These are phyloP conservation scores for Stagonosporopsis vannaccii DNA, from an alignment of 2,329 filamentous ascomycete genomes.

Conservation along the genomic window DNA sequence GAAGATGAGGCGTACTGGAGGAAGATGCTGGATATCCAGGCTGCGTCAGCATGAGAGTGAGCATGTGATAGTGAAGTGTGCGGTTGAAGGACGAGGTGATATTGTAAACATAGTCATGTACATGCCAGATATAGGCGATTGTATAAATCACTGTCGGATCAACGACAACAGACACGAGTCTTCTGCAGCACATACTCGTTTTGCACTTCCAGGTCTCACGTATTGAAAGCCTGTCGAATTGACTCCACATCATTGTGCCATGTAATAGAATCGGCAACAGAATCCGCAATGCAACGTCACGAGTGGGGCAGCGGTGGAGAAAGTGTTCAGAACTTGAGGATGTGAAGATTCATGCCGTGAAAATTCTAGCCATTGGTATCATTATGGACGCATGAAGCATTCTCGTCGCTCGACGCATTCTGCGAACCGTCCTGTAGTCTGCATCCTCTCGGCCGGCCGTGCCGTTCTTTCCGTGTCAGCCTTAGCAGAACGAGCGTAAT, in stretches of 20 bases:
- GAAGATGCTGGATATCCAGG: slow-evolving; percentile 28
- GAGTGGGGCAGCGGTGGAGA: slow-evolving; percentile 12
- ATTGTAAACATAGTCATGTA: slow-evolving; percentile 28
- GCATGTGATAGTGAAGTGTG: background rate
- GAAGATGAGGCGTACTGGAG: slow-evolving; percentile 35
- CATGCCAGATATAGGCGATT: slow-evolving; percentile 10
- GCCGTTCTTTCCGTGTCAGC: slow-evolving; percentile 16
- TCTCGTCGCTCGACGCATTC: slow-evolving; percentile 13
- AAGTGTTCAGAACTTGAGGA: slow-evolving; percentile 5
- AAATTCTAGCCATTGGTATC: slow-evolving; percentile 19
- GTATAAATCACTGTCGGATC: slow-evolving; percentile 9
- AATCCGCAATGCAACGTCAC: slow-evolving; percentile 13
- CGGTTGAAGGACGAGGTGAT: background rate
- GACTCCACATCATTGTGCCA: background rate
- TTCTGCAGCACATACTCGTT: background rate
- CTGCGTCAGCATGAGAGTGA: slow-evolving; percentile 12
- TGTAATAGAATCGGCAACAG: background rate
- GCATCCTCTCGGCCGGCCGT: slow-evolving; percentile 12
- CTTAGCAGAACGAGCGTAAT: slow-evolving; percentile 9
- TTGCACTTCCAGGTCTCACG: background rate
- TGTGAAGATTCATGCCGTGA: slow-evolving; percentile 15
- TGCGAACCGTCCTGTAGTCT: slow-evolving; percentile 11
- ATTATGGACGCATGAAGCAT: slow-evolving; percentile 17
- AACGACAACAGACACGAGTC: background rate
- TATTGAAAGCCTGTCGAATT: background rate